phyloP scores from a whole-genome alignment of 306 rosid species.

The Arachis hypogaea region DNA sequence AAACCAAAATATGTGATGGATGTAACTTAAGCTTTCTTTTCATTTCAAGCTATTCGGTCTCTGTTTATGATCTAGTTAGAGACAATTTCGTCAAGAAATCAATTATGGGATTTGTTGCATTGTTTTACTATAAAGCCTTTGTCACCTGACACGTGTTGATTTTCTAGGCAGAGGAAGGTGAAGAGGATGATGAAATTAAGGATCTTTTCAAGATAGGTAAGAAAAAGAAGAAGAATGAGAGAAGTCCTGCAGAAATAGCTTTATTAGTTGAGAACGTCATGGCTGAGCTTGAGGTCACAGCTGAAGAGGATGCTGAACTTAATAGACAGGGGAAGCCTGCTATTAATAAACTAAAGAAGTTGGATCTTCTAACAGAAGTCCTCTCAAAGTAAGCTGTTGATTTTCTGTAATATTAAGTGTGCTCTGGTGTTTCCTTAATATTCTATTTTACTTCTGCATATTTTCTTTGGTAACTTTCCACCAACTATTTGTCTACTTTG shows the following conservation, averaged over 20 bases:
- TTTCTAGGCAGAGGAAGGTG: conserved; percentile 90
- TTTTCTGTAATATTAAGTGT: conserved; percentile 1
- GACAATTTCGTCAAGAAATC: neutral
- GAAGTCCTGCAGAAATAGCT: conserved; percentile 92
- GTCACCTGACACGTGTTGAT: conserved; percentile 22
- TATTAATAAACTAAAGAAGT: conserved; percentile 82
- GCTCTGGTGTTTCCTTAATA: conserved; percentile 6
- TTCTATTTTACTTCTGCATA: neutral
- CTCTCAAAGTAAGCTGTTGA: conserved; percentile 78
- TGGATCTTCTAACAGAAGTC: conserved; percentile 85
- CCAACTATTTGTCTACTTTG: conserved; percentile 10
- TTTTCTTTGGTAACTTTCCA: neutral
- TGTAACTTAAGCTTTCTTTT: neutral
- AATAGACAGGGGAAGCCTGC: conserved; percentile 89
- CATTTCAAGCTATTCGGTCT: neutral
- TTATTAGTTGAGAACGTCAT: conserved; percentile 89
- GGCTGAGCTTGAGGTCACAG: conserved; percentile 98
- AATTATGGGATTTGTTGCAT: neutral
- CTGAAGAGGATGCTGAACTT: conserved; percentile 93
- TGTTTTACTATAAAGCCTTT: conserved; percentile 14
- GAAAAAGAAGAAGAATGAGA: conserved; percentile 85
- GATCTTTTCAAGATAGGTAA: conserved; percentile 78
- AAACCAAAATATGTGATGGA: neutral
- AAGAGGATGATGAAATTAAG: conserved; percentile 79
- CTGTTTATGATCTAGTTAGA: neutral